These are phyloP conservation scores for Dactylellina haptotyla DNA, from an alignment of 2,329 filamentous ascomycete species.

Conservation along the genomic window DNA sequence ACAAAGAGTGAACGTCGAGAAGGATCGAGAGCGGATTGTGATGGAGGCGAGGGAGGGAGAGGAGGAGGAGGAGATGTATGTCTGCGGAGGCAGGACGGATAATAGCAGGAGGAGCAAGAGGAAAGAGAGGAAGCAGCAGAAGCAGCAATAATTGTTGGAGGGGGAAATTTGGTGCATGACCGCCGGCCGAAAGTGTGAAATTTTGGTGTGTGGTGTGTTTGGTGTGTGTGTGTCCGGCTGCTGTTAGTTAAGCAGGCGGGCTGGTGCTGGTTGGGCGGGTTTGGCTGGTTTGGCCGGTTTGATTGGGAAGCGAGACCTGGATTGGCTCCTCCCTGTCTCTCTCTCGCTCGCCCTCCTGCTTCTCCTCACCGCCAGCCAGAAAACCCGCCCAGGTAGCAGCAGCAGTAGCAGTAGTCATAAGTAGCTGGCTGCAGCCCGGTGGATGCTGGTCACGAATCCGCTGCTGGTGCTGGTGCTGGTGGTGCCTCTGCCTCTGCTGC, in stretches of 20 bases:
- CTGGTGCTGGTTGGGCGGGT: conserved; percentile 28
- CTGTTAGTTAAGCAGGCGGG: neutral
- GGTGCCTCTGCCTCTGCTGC: neutral
- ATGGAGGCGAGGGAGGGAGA: conserved; percentile 59
- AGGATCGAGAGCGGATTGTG: conserved; percentile 17
- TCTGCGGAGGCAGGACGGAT: conserved; percentile 59
- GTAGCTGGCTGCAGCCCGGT: neutral
- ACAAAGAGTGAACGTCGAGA: conserved; percentile 53
- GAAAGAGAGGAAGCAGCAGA: conserved; percentile 60
- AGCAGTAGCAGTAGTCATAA: neutral
- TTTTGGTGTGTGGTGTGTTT: conserved; percentile 54
- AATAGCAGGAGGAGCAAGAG: conserved; percentile 59
- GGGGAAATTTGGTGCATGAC: conserved; percentile 57
- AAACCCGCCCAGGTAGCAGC: neutral
- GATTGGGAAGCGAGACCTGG: conserved; percentile 34
- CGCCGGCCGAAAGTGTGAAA: conserved; percentile 55
- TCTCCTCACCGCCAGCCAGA: neutral
- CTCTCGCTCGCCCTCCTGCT: conserved; percentile 8
- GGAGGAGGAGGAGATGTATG: conserved; percentile 60
- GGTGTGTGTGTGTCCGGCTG: neutral
- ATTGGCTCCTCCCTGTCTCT: conserved; percentile 31
- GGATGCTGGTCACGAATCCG: neutral
- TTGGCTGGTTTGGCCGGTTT: conserved; percentile 2
- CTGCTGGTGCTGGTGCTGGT: neutral
- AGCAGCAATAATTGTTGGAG: conserved; percentile 56